These are phyloP conservation scores for Pythium rishiriense DNA, from an alignment of 352 stramenopile genomes.

Conservation along the genomic window DNA sequence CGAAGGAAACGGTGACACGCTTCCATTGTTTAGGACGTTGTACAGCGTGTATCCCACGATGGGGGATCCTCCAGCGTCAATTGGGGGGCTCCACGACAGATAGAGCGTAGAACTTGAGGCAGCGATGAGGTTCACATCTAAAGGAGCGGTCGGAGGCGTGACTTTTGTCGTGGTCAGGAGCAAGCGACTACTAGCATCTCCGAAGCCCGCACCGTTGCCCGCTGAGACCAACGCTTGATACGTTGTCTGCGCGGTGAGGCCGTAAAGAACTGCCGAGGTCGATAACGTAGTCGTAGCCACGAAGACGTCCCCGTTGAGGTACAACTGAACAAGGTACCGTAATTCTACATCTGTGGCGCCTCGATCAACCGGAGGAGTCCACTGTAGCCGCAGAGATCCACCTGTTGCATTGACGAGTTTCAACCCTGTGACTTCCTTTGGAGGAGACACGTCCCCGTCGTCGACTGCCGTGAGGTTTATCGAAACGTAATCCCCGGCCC, in stretches of 20 bases:
- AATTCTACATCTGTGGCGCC: slow-evolving; percentile 34
- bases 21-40: slow-evolving; percentile 22
- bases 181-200: slow-evolving; percentile 22
- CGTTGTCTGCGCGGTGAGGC: slow-evolving; percentile 44
- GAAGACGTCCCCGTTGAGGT: neutral
- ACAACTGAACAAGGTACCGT: slow-evolving; percentile 35
- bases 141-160: slow-evolving; percentile 33
- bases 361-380: slow-evolving; percentile 40
- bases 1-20: slow-evolving; percentile 21
- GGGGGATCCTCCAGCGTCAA: slow-evolving; percentile 46
- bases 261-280: slow-evolving; percentile 35
- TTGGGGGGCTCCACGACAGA: slow-evolving; percentile 45
- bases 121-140: slow-evolving; percentile 33
- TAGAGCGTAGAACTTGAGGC: slow-evolving; percentile 41
- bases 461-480: slow-evolving; percentile 46
- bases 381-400: slow-evolving; percentile 43
- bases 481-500: slow-evolving; percentile 20
- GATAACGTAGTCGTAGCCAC: slow-evolving; percentile 8
- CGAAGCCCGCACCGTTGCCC: slow-evolving; percentile 34
- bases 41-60: slow-evolving; percentile 58
- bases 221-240: slow-evolving; percentile 44
- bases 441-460: slow-evolving; percentile 52
- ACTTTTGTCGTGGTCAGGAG: slow-evolving; percentile 31
- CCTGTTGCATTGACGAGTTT: slow-evolving; percentile 32
- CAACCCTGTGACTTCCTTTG: slow-evolving; percentile 42